Evolutionary conservation across 768 basidiomycete species (phyloP), one percentile per base, ranked within the genome.

Genomic region (Lactifluus piperatus): DNA sequence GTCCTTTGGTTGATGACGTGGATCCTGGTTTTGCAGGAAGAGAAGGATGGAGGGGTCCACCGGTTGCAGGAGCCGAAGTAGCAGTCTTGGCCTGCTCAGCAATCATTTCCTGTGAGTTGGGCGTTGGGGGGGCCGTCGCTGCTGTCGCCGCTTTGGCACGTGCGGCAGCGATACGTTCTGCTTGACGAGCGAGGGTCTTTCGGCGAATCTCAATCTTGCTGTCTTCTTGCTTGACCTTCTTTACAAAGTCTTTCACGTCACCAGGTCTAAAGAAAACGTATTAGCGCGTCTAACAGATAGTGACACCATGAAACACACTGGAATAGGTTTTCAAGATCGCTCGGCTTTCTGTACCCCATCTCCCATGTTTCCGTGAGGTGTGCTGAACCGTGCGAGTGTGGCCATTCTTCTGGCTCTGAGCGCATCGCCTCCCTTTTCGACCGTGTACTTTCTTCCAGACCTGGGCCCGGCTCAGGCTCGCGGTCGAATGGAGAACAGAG

Each of bases 321-420:
- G 77, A 84, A 85, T 11, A 82, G 82, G 57, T 75, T 79, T 67
- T 86, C 76, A 27, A 91, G 69, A 69, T 90, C 85, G 10, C 65
- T 54, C 55, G 88, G 67, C 50, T 81, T 81, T 61, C 81, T 74
- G 66, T 85, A 91, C 16, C 90, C 89, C 83, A 87, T 82, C 57
- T 83, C 81, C 90, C 90, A 93, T 29, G 90, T 86, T 61, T 90
- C 87, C 2, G 86, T 87, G 68, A 91, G 71, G 1, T 86, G 75
- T 58, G 81, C 81, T 44, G 84, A 85, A 7, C 91, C 90, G 50
- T 82, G 76, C 56, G 70, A 73, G 77, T 84, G 83, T 48, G 77
- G 69, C 84, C 86, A 90, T 24, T 83, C 80, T 51, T 76, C 72
- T 16, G 80, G 80, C 4, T 81, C 76, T 64, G 80, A 75, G 56